Evolutionary conservation across 495 filamentous ascomycete genomes (phyloP), one percentile per base, ranked within the genome.

Genomic region (Platismatia glauca): DNA sequence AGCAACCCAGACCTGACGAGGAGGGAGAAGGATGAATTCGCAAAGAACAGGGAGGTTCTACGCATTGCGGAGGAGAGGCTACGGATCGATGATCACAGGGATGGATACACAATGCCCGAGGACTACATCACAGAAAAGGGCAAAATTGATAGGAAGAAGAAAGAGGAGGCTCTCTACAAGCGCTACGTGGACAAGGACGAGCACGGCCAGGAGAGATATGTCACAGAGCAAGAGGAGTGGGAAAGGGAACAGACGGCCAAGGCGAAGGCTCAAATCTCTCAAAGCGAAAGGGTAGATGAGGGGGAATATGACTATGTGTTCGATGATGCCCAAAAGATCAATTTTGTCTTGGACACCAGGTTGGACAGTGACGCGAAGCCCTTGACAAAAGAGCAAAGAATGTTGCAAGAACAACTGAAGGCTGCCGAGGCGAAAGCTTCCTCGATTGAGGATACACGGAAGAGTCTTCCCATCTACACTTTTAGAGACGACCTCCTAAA

Each of bases 211-310:
- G 94, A 97, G 72, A 84, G 86, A 66, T 95, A 89, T 68, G 80
- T 97, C 57, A 96, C 94, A 0, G 94, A 98, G 72, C 90, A 95
- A 66, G 90, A 97, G 62, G 90, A 96, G 71, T 97, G 91, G 92
- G 94, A 98, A 73, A 73, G 85, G 53, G 91, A 97, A 72, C 94
- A 97, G 72, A 86, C 87, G 8, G 82, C 87, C 66, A 95, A 95
- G 73, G 94, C 90, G 3, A 91, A 91, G 68, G 86, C 91, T 7
- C 93, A 97, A 71, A 89, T 96, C 63, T 79, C 84, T 59, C 80
- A 84, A 60, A 76, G 78, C 12, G 89, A 93, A 70, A 81, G 89
- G 27, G 83, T 86, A n/a, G 86, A 93, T 57, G 86, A 89, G 67
- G 90, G 88, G 9, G 85, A 96, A 56, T 97, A 97, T 72, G 94